Percentiles rank a stretch among this genome's conserved stretches.
These are phyloP conservation scores for Aspergillus novofumigatus DNA, from an alignment of 2,329 filamentous ascomycete species.

Conservation along the genomic window DNA sequence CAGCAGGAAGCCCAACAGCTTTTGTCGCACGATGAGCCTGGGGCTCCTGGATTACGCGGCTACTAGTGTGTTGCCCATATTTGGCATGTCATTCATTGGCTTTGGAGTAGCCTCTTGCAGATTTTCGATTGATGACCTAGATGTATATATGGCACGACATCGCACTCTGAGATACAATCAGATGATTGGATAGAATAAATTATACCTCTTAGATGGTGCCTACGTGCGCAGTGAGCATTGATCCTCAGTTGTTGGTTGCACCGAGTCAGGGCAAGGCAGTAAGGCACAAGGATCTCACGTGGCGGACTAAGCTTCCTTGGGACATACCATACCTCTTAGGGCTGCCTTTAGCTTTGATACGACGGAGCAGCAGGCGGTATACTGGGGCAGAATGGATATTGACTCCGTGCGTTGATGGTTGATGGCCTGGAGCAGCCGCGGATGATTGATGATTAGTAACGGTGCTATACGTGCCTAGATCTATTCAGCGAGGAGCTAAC, in stretches of 20 bases:
- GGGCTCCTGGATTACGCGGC: not conserved
- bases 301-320: not conserved
- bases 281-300: not conserved
- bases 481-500: not conserved
- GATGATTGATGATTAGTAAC: not conserved
- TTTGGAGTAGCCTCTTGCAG: not conserved
- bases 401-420: not conserved
- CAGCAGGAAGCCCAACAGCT: constrained; percentile 30
- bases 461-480: not conserved
- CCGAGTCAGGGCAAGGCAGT: not conserved
- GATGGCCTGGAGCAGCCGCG: not conserved
- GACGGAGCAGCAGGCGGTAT: constrained; percentile 6
- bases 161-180: not conserved
- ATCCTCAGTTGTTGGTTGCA: not conserved
- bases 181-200: not conserved
- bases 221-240: not conserved
- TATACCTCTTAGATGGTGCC: not conserved
- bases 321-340: not conserved
- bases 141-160: not conserved
- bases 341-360: not conserved
- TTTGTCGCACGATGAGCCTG: constrained; percentile 2
- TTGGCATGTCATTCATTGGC: not conserved
- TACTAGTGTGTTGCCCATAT: not conserved
- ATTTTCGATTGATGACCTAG: not conserved
- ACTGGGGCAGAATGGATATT: constrained; percentile 4